Evolutionary conservation across 2,329 filamentous ascomycete species (phyloP).

Genomic region (Emmonsiellopsis sp.): DNA sequence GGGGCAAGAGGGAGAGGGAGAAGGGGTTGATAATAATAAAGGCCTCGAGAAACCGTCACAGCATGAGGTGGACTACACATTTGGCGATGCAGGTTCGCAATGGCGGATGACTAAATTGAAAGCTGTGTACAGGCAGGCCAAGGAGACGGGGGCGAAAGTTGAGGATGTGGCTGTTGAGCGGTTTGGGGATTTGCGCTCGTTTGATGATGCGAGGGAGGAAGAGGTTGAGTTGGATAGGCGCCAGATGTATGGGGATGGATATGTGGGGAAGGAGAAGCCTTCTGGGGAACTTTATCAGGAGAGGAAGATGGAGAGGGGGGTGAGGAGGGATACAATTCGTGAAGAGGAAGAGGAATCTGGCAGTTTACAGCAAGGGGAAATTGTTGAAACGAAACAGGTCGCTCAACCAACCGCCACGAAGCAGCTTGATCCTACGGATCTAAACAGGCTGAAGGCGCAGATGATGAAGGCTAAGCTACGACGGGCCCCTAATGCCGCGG

Average conservation of each 20-base stretch:
- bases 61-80: constrained; percentile 66
- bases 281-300: constrained; percentile 79
- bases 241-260: constrained; percentile 73
- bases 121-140: constrained; percentile 69
- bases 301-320: constrained; percentile 53
- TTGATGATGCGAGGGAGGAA: constrained; percentile 90
- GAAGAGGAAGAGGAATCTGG: constrained; percentile 25
- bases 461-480: constrained; percentile 93
- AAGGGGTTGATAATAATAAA: constrained; percentile 22
- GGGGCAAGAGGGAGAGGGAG: constrained; percentile 40
- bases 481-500: constrained; percentile 62
- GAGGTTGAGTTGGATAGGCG: constrained; percentile 80
- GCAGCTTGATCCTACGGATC: constrained; percentile 61
- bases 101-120: constrained; percentile 97
- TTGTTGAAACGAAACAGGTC: constrained; percentile 47
- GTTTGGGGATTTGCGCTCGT: constrained; percentile 71
- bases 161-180: constrained; percentile 78
- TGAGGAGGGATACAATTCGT: constrained; percentile 24
- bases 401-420: constrained; percentile 39
- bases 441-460: constrained; percentile 86
- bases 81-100: constrained; percentile 80
- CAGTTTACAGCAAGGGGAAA: constrained; percentile 40
- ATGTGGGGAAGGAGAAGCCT: constrained; percentile 76
- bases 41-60: constrained; percentile 37
- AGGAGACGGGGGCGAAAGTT: constrained; percentile 61